These are phyloP conservation scores for Bruguiera sexangula DNA, from an alignment of 345 rosid species.

Conservation along the genomic window DNA sequence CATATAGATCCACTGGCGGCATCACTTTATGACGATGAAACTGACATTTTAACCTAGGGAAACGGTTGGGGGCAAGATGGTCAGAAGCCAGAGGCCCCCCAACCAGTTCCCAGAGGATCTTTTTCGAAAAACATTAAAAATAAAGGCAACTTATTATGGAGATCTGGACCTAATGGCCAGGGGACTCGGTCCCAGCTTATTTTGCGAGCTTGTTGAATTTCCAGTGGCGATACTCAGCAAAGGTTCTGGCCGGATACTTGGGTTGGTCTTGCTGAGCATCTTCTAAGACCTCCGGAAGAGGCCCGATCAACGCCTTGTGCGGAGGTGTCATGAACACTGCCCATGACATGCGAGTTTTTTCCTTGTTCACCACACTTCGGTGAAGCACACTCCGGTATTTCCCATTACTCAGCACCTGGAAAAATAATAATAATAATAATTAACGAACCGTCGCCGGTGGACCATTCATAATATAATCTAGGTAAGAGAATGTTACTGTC, in stretches of 20 bases:
- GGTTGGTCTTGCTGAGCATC: constrained; percentile 34
- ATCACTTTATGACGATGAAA: no score
- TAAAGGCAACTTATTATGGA: no score
- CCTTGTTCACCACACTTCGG: constrained; percentile 46
- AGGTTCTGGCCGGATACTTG: constrained; percentile 41
- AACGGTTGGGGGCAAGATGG: no score
- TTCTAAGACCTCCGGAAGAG: constrained; percentile 39
- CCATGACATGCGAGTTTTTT: constrained; percentile 48
- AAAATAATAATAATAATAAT: background rate
- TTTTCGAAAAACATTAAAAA: no score
- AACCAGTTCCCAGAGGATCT: no score
- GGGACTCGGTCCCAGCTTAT: background rate
- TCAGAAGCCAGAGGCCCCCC: no score
- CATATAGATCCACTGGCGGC: no score
- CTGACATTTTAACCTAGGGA: background rate
- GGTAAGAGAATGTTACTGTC: no score
- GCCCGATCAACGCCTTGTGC: constrained; percentile 40
- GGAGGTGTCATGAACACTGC: constrained; percentile 45
- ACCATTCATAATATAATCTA: no score
- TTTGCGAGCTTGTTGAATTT: constrained; percentile 48
- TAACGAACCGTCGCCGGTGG: no score
- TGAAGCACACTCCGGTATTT: constrained; percentile 50
- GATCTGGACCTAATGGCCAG: no score
- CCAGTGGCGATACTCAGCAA: constrained; percentile 38
- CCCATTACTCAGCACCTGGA: constrained; percentile 58